A percentile compares a stretch with the other conserved stretches of the same genome.
Conservation (phyloP, 176 grass and related monocot species). For the Oryza brachyantha region DNA sequence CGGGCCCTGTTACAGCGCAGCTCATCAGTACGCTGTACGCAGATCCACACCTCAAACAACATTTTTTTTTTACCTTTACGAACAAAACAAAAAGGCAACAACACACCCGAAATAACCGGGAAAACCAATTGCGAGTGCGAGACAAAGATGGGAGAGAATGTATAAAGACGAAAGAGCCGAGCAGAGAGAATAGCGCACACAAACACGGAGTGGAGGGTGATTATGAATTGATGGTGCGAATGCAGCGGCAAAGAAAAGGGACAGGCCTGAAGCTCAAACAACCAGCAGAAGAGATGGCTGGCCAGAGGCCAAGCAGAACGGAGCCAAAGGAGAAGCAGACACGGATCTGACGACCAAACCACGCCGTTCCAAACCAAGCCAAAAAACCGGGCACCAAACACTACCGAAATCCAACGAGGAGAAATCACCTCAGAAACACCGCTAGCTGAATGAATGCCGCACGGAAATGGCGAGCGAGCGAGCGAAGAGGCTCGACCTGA, state of each 20-base stretch:
- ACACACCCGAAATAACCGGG: background rate
- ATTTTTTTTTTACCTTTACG: background rate
- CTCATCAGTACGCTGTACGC: background rate
- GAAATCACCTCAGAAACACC: background rate
- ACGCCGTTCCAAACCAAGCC: background rate
- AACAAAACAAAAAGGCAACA: background rate
- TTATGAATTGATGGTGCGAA: background rate
- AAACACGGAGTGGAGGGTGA: background rate
- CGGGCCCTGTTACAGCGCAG: background rate
- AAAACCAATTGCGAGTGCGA: background rate
- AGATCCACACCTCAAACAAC: constrained; percentile 13
- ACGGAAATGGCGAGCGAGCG: background rate
- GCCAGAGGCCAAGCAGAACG: background rate
- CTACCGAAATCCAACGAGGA: background rate
- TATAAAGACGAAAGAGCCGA: background rate
- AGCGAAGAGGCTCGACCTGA: constrained; percentile 7
- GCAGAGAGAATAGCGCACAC: background rate
- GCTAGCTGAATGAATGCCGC: constrained; percentile 7
- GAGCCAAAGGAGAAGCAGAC: background rate
- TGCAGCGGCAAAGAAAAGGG: background rate
- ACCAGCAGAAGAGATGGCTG: background rate
- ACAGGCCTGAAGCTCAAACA: background rate
- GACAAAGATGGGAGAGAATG: background rate
- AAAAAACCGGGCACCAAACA: background rate
- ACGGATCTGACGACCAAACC: constrained; percentile 29